A percentile compares a stretch with the other conserved stretches of the same genome.
phyloP scores from a whole-genome alignment of 2,329 filamentous ascomycete species.

The Penicillium sp. region DNA sequence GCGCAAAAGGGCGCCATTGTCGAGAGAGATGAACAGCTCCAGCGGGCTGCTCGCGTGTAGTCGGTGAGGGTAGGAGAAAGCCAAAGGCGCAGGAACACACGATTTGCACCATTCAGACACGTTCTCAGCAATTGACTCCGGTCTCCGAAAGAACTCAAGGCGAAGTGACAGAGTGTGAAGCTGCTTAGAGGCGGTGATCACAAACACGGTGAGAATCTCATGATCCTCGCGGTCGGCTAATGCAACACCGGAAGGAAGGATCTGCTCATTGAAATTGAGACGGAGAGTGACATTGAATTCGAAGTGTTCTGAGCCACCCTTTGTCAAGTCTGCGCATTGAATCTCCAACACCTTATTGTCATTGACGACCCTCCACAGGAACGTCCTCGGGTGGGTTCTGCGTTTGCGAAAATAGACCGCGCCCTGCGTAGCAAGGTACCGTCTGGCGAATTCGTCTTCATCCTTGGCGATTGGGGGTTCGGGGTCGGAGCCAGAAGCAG shows the following conservation, averaged over 20 bases:
- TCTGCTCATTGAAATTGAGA: conserved; percentile 68
- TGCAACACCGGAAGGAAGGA: conserved; percentile 73
- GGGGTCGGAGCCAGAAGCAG: conserved; percentile 37
- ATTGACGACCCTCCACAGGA: conserved; percentile 86
- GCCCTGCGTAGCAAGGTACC: conserved; percentile 69
- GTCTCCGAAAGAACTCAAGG: conserved; percentile 73
- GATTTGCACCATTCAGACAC: conserved; percentile 73
- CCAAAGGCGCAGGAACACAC: conserved; percentile 66
- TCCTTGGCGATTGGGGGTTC: conserved; percentile 54
- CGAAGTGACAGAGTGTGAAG: conserved; percentile 80
- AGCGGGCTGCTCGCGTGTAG: conserved; percentile 69
- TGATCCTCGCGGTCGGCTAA: conserved; percentile 75
- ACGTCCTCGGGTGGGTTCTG: conserved; percentile 71
- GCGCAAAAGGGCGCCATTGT: conserved; percentile 53
- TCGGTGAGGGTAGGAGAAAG: conserved; percentile 74
- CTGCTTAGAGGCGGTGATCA: conserved; percentile 71
- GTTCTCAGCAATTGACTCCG: conserved; percentile 64
- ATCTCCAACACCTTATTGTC: conserved; percentile 76
- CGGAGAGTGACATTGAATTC: conserved; percentile 73
- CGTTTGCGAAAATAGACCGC: conserved; percentile 80
- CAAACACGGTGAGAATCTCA: conserved; percentile 73
- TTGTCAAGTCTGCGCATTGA: conserved; percentile 75
- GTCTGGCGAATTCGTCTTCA: conserved; percentile 61
- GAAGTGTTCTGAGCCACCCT: conserved; percentile 54
- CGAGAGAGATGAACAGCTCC: conserved; percentile 68